Evolutionary conservation across 225 moss, liverwort and hornwort species (phyloP), one percentile per base, ranked within the genome.

Genomic region (Pleurozium schreberi): DNA sequence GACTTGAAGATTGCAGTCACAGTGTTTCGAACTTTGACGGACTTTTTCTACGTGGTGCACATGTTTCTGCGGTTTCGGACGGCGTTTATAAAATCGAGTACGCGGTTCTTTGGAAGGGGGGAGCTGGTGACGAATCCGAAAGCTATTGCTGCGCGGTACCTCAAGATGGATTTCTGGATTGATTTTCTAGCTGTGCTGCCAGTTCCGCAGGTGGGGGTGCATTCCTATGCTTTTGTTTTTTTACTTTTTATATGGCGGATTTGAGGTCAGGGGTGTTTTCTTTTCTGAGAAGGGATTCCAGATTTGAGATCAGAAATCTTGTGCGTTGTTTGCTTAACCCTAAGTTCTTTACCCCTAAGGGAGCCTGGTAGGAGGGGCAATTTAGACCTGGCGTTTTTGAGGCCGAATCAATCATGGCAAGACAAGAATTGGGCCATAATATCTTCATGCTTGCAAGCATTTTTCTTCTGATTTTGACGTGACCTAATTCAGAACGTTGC

Each of bases 31-130:
- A 96, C 97, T 27, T 90, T 92, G 74, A 97, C 97, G 14, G 97
- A 98, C 76, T 92, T 96, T 18, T 92, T 95, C 36, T 98, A 98
- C n/a, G 83, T 98, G 71, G 90, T 98, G 20, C 98, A 98, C 84
- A 98, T 98, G 98, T 86, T 83, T 38, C 91, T 96, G 27, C 91
- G 93, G 5, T 95, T 95, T 38, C 80, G 91, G 38, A 95, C 94
- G 43, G 95, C 94, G 11, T 95, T 82, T 67, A 73, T 88, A 3
- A 31, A 85, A 27, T 64, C 92, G 13, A 92, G 92, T 3, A 88
- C 94, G 11, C 84, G 95, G 13, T 91, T 92, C 45, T 94, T 95
- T 38, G 96, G 96, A 50, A 86, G 89, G 17, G 94, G 93, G 8
- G 95, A 93, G 65, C 94, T 96, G 50, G 96, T 96, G 38, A 93